Evolutionary conservation across 768 basidiomycete genomes (phyloP), one percentile per base, ranked within the genome.

Genomic region (Lyophyllum decastes): DNA sequence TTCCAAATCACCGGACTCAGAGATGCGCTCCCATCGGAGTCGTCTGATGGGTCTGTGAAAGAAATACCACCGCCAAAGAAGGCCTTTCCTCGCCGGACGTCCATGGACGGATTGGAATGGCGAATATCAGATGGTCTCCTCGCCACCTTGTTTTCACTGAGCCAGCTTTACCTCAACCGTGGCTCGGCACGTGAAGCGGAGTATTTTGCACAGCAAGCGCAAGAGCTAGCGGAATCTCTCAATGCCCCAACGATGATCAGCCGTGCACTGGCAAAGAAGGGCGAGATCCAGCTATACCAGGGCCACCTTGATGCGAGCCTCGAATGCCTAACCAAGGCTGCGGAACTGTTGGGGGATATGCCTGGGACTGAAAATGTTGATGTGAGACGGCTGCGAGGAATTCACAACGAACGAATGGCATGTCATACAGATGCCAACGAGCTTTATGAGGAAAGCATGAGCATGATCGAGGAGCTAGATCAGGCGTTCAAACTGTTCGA

Each of bases 121-220:
- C 80, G 87, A 1, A 76, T 94, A 11, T 83, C 88, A 2, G 85
- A 91, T 64, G 87, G 85, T 11, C 78, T 96, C 4, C 72, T 94
- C 4, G 73, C 76, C 0, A 85, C 87, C 0, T 73, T 91, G 2
- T 82, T 95, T 57, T 76, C 84, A 2, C 75, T 96, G 7, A 76
- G 83, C 0, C 79, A 84, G 8, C 78, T 82, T 0, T 92, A 94
- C 63, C 77, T 86, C 19, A 69, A 74, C 0, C 84, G 93, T 17
- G 96, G 96, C 0, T 93, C 94, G 5, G 83, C 87, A 2, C 83
- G 89, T 21, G 94, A 95, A 64, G 87, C 92, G 1, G 87, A 92
- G 59, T 95, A 90, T 64, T 96, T 94, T 67, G 79, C 88, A 0
- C 78, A 88, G 40, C 89, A 94, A 66, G 90, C 90, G 0, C 75